phyloP scores from a whole-genome alignment of 768 basidiomycete genomes.

The Candolleomyces eurysporus region DNA sequence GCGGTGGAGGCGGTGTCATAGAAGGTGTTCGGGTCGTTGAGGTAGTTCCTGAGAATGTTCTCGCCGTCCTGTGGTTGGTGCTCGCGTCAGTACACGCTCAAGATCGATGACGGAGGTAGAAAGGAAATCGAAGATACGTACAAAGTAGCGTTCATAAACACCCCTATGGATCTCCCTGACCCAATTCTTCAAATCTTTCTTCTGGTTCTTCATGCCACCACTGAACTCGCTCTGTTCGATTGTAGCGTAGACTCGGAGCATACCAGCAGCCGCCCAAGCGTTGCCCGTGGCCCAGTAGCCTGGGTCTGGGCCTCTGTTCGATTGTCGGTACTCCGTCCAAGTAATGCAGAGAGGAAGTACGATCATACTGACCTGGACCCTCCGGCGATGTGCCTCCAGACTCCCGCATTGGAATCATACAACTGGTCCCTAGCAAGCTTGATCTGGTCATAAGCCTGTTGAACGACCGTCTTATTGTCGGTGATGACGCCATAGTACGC shows the following conservation, averaged over 20 bases:
- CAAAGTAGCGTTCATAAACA: constrained; percentile 53
- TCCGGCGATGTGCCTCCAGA: constrained; percentile 77
- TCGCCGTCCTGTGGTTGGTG: constrained; percentile 34
- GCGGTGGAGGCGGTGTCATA: constrained; percentile 72
- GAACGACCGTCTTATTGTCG: constrained; percentile 54
- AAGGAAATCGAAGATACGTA: neutral
- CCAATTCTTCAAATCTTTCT: constrained; percentile 62
- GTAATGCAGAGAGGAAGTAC: no score
- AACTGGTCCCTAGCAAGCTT: constrained; percentile 68
- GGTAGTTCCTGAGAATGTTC: constrained; percentile 71
- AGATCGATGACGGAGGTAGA: no score
- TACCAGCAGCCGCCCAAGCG: constrained; percentile 87
- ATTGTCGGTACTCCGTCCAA: no score
- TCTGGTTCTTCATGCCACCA: constrained; percentile 45
- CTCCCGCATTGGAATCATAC: constrained; percentile 43
- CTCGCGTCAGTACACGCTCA: no score
- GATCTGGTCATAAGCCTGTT: constrained; percentile 69
- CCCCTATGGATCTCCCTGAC: constrained; percentile 68
- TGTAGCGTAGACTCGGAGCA: constrained; percentile 78
- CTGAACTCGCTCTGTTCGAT: constrained; percentile 62
- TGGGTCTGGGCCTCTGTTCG: constrained; percentile 42
- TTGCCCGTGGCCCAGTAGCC: constrained; percentile 89
- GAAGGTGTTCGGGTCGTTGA: constrained; percentile 53
- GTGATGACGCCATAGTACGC: constrained; percentile 77
- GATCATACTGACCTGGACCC: constrained; percentile 30